Base-by-base conservation (phyloP, 306 rosid genomes). In the Mimosa pudica region DNA sequence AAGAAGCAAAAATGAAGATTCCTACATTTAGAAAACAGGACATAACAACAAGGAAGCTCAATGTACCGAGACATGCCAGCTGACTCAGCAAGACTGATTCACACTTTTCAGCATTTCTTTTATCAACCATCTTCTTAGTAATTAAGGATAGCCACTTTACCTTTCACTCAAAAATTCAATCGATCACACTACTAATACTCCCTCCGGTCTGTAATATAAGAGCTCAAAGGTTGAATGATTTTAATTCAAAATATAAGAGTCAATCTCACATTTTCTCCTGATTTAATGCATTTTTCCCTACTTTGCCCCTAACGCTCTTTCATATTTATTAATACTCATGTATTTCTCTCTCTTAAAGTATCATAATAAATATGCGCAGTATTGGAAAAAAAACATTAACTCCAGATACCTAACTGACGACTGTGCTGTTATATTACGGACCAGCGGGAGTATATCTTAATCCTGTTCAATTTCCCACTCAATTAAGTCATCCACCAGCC, bases 51-150 rank as follows among this genome's bases (percentile, higher is more conserved):
- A 79, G 80, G 85, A 88, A 86, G 78, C 83, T 74, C 76, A 75
- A 63, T 78, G 86, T 81, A 74, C 84, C 68, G 58, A 71, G 83
- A 77, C 88, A 81, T 80, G 84, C 77, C 83, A 24, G 83, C 82
- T 79, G 44, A 82, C 84, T 82, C 63, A 84, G 83, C 63, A 58
- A 70, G 69, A 71, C 86, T 81, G 18, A 67, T 54, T 83, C 71
- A 79, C 77, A 85, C 87, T 80, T 68, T 85, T 83, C 74, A 69
- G 61, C 81, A 80, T 83, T 85, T 74, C 46, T 66, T 82, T 76
- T 66, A 32, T 83, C 85, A 85, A 44, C 63, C 68, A 33, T 38
- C 80, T 64, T 36, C 16, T 76, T 69, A 60, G 73, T 78, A 52
- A 80, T 63, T 70, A 77, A 72, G 61, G 35, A 81, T 81, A 81